Conservation (phyloP, 441 rosid species). For the Biscutella laevigata region DNA sequence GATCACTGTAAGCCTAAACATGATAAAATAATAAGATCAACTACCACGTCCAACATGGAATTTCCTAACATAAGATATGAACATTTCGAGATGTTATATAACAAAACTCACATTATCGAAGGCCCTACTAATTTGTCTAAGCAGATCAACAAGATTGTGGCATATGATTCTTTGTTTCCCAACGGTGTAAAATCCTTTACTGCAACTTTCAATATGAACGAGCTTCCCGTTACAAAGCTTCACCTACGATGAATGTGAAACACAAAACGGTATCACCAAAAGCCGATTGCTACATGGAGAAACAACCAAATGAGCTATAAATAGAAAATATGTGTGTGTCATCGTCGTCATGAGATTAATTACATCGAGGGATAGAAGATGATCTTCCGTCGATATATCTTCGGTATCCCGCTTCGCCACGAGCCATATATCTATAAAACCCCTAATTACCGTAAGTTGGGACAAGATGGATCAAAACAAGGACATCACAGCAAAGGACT, state of each 20-base stretch:
- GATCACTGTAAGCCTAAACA: conserved; percentile 71
- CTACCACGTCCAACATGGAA: not conserved
- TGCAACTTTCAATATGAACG: conserved; percentile 73
- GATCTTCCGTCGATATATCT: conserved; percentile 59
- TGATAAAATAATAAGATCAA: conserved; percentile 8
- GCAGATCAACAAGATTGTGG: conserved; percentile 83
- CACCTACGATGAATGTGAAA: conserved; percentile 39
- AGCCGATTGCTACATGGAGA: not conserved
- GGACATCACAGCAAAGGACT: not conserved
- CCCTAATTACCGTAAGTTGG: conserved; percentile 16
- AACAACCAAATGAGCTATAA: not conserved
- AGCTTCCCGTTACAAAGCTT: conserved; percentile 89
- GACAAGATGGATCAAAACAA: not conserved
- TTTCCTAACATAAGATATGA: not conserved
- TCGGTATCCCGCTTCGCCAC: conserved; percentile 44
- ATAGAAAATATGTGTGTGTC: not conserved
- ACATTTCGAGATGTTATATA: not conserved
- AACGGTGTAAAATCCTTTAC: conserved; percentile 57
- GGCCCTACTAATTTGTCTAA: conserved; percentile 82
- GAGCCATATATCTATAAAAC: conserved; percentile 50
- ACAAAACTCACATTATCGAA: conserved; percentile 56
- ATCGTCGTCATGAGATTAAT: conserved; percentile 14
- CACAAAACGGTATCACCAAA: conserved; percentile 5
- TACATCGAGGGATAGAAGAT: conserved; percentile 86
- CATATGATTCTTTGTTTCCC: conserved; percentile 72